phyloP scores from a whole-genome alignment of 106 monocot genomes.

The Dendrobium huoshanense region DNA sequence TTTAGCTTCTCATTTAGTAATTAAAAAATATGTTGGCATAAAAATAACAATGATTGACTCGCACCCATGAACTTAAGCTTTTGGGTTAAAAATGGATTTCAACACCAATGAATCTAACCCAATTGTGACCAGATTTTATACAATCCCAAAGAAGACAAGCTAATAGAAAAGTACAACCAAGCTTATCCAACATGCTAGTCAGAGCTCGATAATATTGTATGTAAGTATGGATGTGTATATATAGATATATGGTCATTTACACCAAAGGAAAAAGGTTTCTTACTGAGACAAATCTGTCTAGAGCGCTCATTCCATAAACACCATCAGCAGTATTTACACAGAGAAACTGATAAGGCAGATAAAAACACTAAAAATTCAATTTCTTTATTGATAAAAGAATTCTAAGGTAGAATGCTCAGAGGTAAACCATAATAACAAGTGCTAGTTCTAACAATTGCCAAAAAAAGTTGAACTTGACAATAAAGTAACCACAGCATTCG shows the following conservation, averaged over 20 bases:
- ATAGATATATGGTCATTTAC: no score
- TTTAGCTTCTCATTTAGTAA: no score
- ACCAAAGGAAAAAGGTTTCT: background rate
- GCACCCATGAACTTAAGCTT: no score
- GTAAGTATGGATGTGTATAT: no score
- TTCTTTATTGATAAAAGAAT: background rate
- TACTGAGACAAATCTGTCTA: background rate
- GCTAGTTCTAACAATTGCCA: background rate
- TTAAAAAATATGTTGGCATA: no score
- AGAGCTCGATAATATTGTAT: no score
- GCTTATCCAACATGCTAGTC: no score
- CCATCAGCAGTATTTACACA: background rate
- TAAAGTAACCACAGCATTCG: background rate
- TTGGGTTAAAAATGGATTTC: no score
- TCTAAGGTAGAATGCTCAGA: background rate
- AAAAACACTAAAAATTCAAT: background rate
- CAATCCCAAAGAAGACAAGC: background rate
- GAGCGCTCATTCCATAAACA: background rate
- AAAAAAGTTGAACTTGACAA: background rate
- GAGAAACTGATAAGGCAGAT: background rate
- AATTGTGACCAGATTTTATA: no score
- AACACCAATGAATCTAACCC: no score
- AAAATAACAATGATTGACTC: no score
- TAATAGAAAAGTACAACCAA: background rate
- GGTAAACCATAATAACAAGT: background rate